Evolutionary conservation across 441 rosid genomes (phyloP).

Genomic region (Rhodomyrtus psidioides): DNA sequence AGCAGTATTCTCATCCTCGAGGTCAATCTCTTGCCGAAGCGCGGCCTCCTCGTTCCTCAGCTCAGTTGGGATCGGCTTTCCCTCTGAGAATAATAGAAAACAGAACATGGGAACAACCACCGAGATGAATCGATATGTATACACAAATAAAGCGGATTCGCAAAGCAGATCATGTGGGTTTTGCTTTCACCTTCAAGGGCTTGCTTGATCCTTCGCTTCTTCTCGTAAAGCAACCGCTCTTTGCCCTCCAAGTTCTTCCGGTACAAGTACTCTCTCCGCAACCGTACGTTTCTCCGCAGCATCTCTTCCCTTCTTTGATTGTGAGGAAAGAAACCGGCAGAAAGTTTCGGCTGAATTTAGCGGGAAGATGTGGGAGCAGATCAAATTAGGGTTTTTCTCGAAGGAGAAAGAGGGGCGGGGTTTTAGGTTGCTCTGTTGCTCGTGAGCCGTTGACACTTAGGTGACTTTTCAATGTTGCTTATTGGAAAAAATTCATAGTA

Average conservation of each 20-base stretch:
- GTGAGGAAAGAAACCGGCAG: not conserved
- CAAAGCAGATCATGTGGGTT: not conserved
- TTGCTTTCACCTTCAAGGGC: slow-evolving; percentile 37
- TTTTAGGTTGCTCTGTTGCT: not conserved
- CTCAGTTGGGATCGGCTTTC: slow-evolving; percentile 89
- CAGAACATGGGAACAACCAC: not conserved
- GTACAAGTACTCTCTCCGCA: slow-evolving; percentile 73
- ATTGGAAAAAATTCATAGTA: too few relatives aligned
- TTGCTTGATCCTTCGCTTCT: slow-evolving; percentile 78
- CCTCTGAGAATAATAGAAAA: slow-evolving; percentile 28
- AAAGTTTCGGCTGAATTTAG: not conserved
- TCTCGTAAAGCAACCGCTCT: slow-evolving; percentile 64
- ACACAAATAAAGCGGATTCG: not conserved
- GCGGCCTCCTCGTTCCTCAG: slow-evolving; percentile 71
- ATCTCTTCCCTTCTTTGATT: slow-evolving; percentile 10
- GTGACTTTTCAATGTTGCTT: too few relatives aligned
- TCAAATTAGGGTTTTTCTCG: not conserved
- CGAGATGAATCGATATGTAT: not conserved
- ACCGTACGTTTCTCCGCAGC: slow-evolving; percentile 63
- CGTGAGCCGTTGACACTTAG: too few relatives aligned
- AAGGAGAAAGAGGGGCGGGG: not conserved
- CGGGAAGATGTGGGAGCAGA: not conserved
- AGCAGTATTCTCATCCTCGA: slow-evolving; percentile 65
- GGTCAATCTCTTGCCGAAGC: slow-evolving; percentile 76
- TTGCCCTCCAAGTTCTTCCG: slow-evolving; percentile 90